These are phyloP conservation scores for Lycium ferocissimum DNA, from an alignment of 257 asterid species.

Conservation along the genomic window DNA sequence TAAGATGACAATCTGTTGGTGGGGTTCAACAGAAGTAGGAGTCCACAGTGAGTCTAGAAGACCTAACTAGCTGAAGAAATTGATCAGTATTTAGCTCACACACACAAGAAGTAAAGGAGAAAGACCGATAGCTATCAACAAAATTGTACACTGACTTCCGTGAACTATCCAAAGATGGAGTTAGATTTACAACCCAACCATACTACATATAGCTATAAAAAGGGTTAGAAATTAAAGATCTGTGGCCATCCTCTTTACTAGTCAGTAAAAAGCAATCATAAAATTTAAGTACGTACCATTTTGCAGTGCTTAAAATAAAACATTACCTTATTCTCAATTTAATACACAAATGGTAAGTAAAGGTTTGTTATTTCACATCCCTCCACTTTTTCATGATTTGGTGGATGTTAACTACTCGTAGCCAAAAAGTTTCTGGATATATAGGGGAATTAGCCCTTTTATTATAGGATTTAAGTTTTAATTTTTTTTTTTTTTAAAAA, in stretches of 20 bases:
- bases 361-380: slow-evolving; percentile 36
- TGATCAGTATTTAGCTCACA: slow-evolving; percentile 33
- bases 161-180: slow-evolving; percentile 42
- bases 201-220: slow-evolving; percentile 41
- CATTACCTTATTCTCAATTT: slow-evolving; percentile 32
- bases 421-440: not conserved
- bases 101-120: slow-evolving; percentile 38
- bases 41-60: slow-evolving; percentile 12
- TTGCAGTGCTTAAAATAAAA: slow-evolving; percentile 33
- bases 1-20: slow-evolving; percentile 15
- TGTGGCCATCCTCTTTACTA: slow-evolving; percentile 30
- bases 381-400: slow-evolving; percentile 53
- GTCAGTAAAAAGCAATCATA: slow-evolving; percentile 35
- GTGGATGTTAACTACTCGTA: slow-evolving; percentile 48
- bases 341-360: slow-evolving; percentile 46
- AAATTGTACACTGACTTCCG: slow-evolving; percentile 38
- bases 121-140: not conserved
- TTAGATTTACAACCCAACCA: slow-evolving; percentile 32
- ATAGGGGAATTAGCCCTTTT: not conserved
- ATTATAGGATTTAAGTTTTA: not conserved
- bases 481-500: not conserved
- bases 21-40: slow-evolving; percentile 1
- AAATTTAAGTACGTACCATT: slow-evolving; percentile 18
- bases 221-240: not conserved
- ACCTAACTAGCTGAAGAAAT: slow-evolving; percentile 19